Evolutionary conservation across 2,329 filamentous ascomycete species (phyloP).

Genomic region (Tricladium varicosporioides): DNA sequence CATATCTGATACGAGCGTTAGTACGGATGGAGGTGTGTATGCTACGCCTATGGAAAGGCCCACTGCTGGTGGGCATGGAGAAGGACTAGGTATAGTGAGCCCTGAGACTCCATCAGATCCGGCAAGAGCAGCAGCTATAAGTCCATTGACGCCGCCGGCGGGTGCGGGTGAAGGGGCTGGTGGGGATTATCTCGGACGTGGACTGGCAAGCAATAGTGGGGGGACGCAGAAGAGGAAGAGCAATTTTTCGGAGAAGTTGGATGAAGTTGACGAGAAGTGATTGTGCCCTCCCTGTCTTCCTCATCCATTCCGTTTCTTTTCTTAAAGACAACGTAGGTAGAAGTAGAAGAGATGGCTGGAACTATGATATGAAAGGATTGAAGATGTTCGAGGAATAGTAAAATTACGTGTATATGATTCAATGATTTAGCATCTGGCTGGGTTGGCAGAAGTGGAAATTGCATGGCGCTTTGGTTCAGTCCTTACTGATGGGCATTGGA

Average conservation of each 20-base stretch:
- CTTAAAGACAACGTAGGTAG: background rate
- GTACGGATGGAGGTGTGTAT: conserved; percentile 18
- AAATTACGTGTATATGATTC: background rate
- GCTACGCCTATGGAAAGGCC: conserved; percentile 8
- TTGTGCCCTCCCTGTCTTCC: background rate
- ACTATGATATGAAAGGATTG: background rate
- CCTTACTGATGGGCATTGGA: background rate
- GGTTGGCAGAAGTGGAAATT: background rate
- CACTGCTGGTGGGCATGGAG: background rate
- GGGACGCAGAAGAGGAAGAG: conserved; percentile 22
- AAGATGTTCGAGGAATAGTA: background rate
- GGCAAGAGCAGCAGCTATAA: conserved; percentile 9
- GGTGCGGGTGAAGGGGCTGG: conserved; percentile 2
- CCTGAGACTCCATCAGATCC: background rate
- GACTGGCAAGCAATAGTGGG: background rate
- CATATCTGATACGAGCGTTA: conserved; percentile 27
- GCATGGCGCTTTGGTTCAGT: no score
- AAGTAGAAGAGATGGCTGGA: background rate
- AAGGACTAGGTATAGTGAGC: background rate
- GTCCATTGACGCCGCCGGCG: conserved; percentile 25
- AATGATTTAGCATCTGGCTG: background rate
- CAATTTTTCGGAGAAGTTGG: conserved; percentile 29
- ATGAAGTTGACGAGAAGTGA: conserved; percentile 13
- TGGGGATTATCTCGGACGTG: conserved; percentile 20
- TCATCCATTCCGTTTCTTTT: no score